Base-by-base conservation (phyloP, 2,329 filamentous ascomycete genomes). In the Camillea tinctor region DNA sequence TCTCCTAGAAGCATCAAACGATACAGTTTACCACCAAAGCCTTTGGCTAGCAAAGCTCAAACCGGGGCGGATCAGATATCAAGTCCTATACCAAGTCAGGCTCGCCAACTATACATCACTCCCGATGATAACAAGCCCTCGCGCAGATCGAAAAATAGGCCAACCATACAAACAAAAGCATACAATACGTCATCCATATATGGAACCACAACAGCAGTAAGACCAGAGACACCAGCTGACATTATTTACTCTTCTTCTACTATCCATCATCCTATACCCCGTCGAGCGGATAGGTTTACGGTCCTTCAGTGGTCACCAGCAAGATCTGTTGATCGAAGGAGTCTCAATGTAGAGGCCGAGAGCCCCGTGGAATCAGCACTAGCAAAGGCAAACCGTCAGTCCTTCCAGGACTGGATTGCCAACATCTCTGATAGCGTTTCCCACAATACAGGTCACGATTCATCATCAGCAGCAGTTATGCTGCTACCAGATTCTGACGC, bases 341-440 rank as follows among this genome's bases (percentile, higher is more conserved):
- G 71, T 54, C 63, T 73, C 60, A 50, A 67, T 23, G 68, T 72
- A 36, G 68, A 73, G 55, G 60, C 69, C 30, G 68, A 68, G 51
- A 62, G 55, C 52, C 64, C 65, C 40, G 48, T 57, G 19, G 54
- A 55, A 30, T 59, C 61, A 11, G 59, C 69, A 21, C 61, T 64
- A 11, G 64, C 69, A 56, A 61, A 64, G 51, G 62, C 60, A 2
- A 67, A 70, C 7, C 64, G 70, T 8, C 56, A 62, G 15, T 51
- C 23, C 44, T 72, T 69, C 69, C 68, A 59, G 53, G 54, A 60
- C 19, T 68, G 64, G 60, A 26, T 63, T 36, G 6, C 58, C 26
- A 58, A 40, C 40, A 59, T 60, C n/a, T 63, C 61, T 8, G 59
- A 62, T 4, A 52, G 51, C 23, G 44, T 49, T 26, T 50, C 61